A percentile compares a stretch with the other conserved stretches of the same genome.
phyloP scores from a whole-genome alignment of 2,329 filamentous ascomycete species.

The Remersonia thermophila region DNA sequence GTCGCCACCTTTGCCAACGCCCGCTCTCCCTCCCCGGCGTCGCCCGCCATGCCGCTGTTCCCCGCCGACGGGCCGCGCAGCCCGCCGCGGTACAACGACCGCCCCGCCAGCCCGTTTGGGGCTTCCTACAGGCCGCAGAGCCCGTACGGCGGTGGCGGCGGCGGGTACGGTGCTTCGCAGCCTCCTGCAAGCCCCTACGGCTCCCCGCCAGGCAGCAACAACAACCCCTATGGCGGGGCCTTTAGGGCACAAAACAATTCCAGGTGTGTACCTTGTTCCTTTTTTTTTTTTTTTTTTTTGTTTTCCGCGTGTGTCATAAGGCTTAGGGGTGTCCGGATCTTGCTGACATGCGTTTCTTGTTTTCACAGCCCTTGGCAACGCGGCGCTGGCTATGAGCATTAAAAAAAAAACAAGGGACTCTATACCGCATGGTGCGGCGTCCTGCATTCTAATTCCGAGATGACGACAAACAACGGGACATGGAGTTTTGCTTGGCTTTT shows the following conservation, averaged over 20 bases:
- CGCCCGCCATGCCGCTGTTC: constrained; percentile 40
- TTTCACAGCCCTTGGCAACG: constrained; percentile 45
- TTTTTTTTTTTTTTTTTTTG: too few species aligned
- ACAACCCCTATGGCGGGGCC: constrained; percentile 28
- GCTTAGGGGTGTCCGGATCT: too few species aligned
- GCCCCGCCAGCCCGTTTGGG: constrained; percentile 23
- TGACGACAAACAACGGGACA: constrained; percentile 7
- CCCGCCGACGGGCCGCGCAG: constrained; percentile 26
- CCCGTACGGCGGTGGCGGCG: constrained; percentile 6
- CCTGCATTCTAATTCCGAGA: constrained; percentile 1
- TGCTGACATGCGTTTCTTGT: too few species aligned
- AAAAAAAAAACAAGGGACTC: too few species aligned
- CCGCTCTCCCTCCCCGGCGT: constrained; percentile 33
- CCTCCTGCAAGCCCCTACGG: constrained; percentile 4
- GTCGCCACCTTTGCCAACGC: constrained; percentile 16
- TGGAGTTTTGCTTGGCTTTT: constrained; percentile 7
- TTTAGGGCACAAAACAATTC: constrained; percentile 30
- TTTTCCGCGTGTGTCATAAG: too few species aligned
- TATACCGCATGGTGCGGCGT: constrained; percentile 1
- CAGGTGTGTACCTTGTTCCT: too few species aligned
- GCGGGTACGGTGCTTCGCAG: constrained; percentile 17
- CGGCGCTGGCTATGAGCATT: constrained; percentile 40
- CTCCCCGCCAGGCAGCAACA: constrained; percentile 19
- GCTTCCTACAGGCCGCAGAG: constrained; percentile 11
- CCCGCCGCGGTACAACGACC: constrained; percentile 17